These are phyloP conservation scores for Kokia cookei DNA, from an alignment of 441 rosid genomes.

Conservation along the genomic window DNA sequence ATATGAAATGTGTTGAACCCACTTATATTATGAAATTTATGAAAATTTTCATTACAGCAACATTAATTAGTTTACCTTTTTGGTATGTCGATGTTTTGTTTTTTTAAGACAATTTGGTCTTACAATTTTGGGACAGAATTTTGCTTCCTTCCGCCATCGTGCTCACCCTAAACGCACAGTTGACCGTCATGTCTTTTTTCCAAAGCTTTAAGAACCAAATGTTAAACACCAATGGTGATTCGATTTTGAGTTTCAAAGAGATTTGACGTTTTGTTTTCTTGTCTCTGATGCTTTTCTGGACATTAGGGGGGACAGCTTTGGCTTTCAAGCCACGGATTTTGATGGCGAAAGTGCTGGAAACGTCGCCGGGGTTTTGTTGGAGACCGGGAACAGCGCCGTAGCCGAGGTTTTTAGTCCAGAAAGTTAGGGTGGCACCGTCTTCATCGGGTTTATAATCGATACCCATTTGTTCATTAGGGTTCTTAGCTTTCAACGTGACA, in stretches of 20 bases:
- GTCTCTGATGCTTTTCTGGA: constrained; percentile 17
- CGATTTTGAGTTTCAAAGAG: constrained; percentile 13
- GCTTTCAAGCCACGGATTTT: neutral
- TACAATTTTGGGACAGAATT: constrained; percentile 25
- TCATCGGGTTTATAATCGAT: neutral
- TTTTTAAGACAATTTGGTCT: constrained; percentile 13
- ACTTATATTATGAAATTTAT: too few species aligned
- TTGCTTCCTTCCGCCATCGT: constrained; percentile 21
- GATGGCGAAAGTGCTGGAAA: neutral
- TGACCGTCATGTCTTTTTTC: constrained; percentile 16
- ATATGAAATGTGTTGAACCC: too few species aligned
- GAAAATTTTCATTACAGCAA: neutral
- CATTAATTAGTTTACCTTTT: neutral
- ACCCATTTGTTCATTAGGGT: constrained; percentile 13
- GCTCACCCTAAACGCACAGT: constrained; percentile 27
- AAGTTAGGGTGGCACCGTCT: constrained; percentile 10
- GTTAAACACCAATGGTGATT: constrained; percentile 16
- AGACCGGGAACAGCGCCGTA: constrained; percentile 17
- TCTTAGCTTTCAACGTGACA: constrained; percentile 15
- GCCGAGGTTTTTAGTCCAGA: constrained; percentile 15
- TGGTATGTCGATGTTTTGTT: neutral
- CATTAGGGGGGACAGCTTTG: constrained; percentile 3
- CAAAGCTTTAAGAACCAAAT: constrained; percentile 7
- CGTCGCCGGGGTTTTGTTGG: neutral
- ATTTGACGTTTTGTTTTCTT: constrained; percentile 13